Percentiles rank a stretch among this genome's conserved stretches.
phyloP scores from a whole-genome alignment of 345 rosid genomes.

The Populus pruinosa region DNA sequence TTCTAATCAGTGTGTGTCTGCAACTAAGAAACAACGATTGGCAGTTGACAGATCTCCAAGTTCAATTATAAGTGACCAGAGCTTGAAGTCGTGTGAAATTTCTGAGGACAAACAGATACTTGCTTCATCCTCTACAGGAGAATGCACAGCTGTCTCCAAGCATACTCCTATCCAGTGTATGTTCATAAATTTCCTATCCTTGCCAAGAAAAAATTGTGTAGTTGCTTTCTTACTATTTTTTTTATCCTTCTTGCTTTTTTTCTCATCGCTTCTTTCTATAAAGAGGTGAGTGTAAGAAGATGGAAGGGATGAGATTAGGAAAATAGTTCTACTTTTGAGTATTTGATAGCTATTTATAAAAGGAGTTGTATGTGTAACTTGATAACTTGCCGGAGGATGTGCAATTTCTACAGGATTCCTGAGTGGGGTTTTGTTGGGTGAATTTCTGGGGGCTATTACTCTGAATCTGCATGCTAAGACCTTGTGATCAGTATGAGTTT shows the following conservation, averaged over 20 bases:
- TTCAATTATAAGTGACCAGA: conserved; percentile 14
- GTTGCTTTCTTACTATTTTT: not conserved
- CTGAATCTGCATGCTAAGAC: not conserved
- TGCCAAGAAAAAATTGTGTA: not conserved
- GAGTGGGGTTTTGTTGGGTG: not conserved
- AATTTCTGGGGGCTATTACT: not conserved
- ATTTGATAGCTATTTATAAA: not conserved
- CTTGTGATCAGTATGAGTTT: not conserved
- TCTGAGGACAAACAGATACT: conserved; percentile 23
- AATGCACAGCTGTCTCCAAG: conserved; percentile 13
- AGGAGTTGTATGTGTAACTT: not conserved
- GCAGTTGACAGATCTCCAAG: conserved; percentile 11
- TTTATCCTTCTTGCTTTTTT: not conserved
- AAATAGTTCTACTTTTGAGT: not conserved
- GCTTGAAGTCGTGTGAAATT: conserved; percentile 18
- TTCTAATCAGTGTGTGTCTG: conserved; percentile 17
- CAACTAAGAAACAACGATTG: not conserved
- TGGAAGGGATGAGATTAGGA: not conserved
- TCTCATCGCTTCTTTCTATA: too few species aligned
- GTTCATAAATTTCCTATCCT: conserved; percentile 9
- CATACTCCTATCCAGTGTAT: conserved; percentile 15
- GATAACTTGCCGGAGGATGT: not conserved
- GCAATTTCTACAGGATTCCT: not conserved
- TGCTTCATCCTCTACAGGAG: conserved; percentile 20
- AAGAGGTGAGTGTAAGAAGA: not conserved